A percentile compares a stretch with the other conserved stretches of the same genome.
These are phyloP conservation scores for Thalassiosira mediterranea DNA, from an alignment of 352 stramenopile genomes.

Conservation along the genomic window DNA sequence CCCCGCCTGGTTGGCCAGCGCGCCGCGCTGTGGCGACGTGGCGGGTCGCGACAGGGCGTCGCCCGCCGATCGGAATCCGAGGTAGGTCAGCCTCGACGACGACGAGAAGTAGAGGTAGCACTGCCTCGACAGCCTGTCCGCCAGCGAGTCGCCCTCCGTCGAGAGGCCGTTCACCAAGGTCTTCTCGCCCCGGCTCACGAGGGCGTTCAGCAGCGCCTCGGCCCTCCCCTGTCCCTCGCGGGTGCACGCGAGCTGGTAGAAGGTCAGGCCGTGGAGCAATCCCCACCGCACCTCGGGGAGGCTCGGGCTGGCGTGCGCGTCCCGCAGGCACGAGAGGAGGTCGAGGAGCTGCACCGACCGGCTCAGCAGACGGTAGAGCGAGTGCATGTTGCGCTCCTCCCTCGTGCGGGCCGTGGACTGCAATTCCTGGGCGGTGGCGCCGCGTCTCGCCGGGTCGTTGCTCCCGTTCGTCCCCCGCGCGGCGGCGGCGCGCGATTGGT, in stretches of 20 bases:
- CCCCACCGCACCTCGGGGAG: conserved; percentile 80
- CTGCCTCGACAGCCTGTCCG: conserved; percentile 63
- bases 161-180: conserved; percentile 32
- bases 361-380: conserved; percentile 76
- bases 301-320: conserved; percentile 63
- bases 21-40: conserved; percentile 35
- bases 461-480: no score
- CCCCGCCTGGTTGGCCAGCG: conserved; percentile 54
- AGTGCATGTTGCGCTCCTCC: conserved; percentile 82
- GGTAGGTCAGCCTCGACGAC: conserved; percentile 74
- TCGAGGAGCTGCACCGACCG: conserved; percentile 74
- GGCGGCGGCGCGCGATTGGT: conserved; percentile 50
- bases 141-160: conserved; percentile 71
- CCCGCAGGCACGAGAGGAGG: conserved; percentile 66
- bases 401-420: conserved; percentile 50
- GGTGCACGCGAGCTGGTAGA: conserved; percentile 68
- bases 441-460: no score
- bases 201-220: conserved; percentile 74
- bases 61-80: conserved; percentile 73
- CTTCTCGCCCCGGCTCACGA: conserved; percentile 64
- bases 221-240: conserved; percentile 72
- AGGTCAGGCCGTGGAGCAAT: conserved; percentile 76
- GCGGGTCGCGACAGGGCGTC: conserved; percentile 55
- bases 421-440: conserved; percentile 47
- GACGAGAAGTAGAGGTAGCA: conserved; percentile 85